Percentiles rank a stretch among this genome's conserved stretches.
Conservation (phyloP, 768 basidiomycete species). For the Lactarius hatsudake region DNA sequence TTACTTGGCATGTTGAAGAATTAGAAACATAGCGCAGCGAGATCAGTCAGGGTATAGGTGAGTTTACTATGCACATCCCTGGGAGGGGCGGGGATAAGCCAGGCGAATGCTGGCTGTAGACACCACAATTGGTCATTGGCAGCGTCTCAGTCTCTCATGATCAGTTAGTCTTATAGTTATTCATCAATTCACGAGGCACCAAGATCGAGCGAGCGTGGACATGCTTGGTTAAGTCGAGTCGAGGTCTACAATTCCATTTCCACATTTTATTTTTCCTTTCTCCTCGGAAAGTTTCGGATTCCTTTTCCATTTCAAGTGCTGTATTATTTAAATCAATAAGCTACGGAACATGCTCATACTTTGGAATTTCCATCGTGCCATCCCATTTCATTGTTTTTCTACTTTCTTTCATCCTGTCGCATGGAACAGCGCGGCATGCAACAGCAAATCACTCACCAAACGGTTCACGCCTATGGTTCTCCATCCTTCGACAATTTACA, state of each 20-base stretch:
- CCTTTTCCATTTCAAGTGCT: constrained; percentile 17
- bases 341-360: constrained; percentile 2
- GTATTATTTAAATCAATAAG: constrained; percentile 26
- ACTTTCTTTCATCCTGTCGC: background rate
- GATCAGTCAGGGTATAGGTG: background rate
- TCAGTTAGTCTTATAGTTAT: constrained; percentile 4
- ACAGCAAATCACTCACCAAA: constrained; percentile 12
- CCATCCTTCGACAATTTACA: constrained; percentile 9
- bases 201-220: constrained; percentile 25
- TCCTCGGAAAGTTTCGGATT: constrained; percentile 21
- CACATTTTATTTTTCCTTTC: constrained; percentile 20
- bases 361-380: constrained; percentile 3
- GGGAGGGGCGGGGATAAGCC: background rate
- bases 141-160: constrained; percentile 15
- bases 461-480: background rate
- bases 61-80: background rate
- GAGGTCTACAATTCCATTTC: constrained; percentile 18
- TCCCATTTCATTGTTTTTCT: constrained; percentile 4
- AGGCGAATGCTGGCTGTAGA: background rate
- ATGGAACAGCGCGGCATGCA: constrained; percentile 16
- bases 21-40: background rate
- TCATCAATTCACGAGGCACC: constrained; percentile 25
- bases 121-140: constrained; percentile 11
- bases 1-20: background rate
- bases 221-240: constrained; percentile 19